These are phyloP conservation scores for Cicer judaicum DNA, from an alignment of 306 rosid species.

Conservation along the genomic window DNA sequence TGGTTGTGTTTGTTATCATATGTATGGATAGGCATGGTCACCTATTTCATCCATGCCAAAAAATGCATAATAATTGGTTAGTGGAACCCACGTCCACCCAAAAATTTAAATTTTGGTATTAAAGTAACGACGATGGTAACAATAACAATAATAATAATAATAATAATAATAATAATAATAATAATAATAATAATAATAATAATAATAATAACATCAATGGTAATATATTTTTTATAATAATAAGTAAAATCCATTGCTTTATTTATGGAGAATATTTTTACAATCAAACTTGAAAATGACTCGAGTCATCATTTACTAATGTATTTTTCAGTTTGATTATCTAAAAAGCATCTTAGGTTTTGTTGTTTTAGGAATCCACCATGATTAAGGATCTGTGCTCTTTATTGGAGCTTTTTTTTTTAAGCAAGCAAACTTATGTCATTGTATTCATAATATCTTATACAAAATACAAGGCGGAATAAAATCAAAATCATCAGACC, in stretches of 20 bases:
- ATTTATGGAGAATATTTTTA: no score
- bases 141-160: no score
- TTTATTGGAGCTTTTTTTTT: no score
- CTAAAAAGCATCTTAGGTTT: background rate
- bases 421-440: no score
- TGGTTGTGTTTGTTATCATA: conserved; percentile 41
- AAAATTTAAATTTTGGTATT: conserved; percentile 6
- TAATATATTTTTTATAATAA: background rate
- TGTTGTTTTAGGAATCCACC: background rate
- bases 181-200: no score
- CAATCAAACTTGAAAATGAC: background rate
- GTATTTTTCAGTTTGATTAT: background rate
- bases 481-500: no score
- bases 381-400: no score
- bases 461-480: no score
- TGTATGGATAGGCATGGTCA: conserved; percentile 32
- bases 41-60: conserved; percentile 27
- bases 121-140: background rate
- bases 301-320: background rate
- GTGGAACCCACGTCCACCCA: conserved; percentile 42
- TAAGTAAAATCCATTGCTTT: background rate
- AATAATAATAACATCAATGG: background rate
- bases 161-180: no score
- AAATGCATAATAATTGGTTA: conserved; percentile 31
- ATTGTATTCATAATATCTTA: no score